phyloP scores from a whole-genome alignment of 1,284 basidiomycete genomes.

The Papiliotrema nemorosa region DNA sequence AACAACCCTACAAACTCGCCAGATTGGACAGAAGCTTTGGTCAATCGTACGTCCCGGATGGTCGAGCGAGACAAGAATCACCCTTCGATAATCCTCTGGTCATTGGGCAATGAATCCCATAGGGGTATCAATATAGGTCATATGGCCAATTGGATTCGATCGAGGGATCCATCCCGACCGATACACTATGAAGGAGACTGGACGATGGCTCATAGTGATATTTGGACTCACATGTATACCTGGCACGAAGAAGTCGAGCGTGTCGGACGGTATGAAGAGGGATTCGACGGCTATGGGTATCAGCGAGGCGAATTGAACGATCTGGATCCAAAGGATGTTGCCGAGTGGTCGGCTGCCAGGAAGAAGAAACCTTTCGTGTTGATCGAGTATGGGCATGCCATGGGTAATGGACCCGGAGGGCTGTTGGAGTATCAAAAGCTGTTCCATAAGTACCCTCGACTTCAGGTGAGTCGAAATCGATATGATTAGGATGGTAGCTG shows the following conservation, averaged over 20 bases:
- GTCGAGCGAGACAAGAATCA: constrained; percentile 31
- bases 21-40: constrained; percentile 11
- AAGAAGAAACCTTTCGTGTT: constrained; percentile 17
- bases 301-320: not conserved
- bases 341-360: constrained; percentile 10
- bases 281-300: not conserved
- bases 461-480: not conserved
- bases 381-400: constrained; percentile 23
- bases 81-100: constrained; percentile 23
- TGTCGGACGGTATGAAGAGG: constrained; percentile 13
- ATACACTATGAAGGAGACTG: constrained; percentile 26
- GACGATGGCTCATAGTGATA: constrained; percentile 11
- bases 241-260: constrained; percentile 13
- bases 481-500: not conserved
- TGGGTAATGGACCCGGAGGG: constrained; percentile 27
- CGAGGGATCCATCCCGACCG: constrained; percentile 14
- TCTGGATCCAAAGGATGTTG: constrained; percentile 3
- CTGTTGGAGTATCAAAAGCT: constrained; percentile 20
- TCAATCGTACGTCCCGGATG: constrained; percentile 18
- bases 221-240: constrained; percentile 22
- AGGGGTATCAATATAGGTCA: constrained; percentile 18
- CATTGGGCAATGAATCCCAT: constrained; percentile 23
- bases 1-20: constrained; percentile 11
- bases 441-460: constrained; percentile 19
- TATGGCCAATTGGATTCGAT: constrained; percentile 16